A percentile compares a stretch with the other conserved stretches of the same genome.
phyloP scores from a whole-genome alignment of 1,139 yeast genomes.

The Yamadazyma taylorii region DNA sequence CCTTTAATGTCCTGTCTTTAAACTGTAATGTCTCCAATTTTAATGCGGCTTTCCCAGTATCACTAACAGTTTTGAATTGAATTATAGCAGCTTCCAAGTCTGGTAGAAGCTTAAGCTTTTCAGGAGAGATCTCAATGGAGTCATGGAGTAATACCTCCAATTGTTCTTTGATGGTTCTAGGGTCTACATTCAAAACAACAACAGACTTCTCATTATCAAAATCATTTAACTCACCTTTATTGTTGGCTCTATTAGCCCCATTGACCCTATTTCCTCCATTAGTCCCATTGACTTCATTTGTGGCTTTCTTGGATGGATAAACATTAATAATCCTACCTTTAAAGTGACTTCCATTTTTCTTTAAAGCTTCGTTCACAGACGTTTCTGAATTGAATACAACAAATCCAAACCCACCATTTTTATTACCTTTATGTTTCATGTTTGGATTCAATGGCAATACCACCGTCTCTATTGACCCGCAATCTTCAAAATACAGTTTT shows the following conservation, averaged over 20 bases:
- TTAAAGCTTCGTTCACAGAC: constrained; percentile 43
- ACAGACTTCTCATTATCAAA: constrained; percentile 35
- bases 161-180: constrained; percentile 46
- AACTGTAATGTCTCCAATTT: constrained; percentile 43
- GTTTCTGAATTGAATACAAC: constrained; percentile 40
- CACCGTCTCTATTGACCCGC: constrained; percentile 48
- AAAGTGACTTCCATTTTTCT: constrained; percentile 33
- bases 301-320: constrained; percentile 17
- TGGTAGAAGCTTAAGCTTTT: constrained; percentile 36
- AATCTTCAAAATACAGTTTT: constrained; percentile 22
- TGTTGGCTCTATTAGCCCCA: constrained; percentile 16
- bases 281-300: constrained; percentile 35
- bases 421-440: constrained; percentile 26
- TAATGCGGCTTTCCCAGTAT: constrained; percentile 61
- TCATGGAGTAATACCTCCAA: constrained; percentile 31
- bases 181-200: constrained; percentile 46
- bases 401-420: constrained; percentile 59
- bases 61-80: constrained; percentile 44
- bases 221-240: too few species aligned
- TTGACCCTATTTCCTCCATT: constrained; percentile 10
- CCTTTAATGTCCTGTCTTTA: constrained; percentile 32
- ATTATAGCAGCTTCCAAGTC: constrained; percentile 41
- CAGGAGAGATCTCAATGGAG: constrained; percentile 33
- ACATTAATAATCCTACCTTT: constrained; percentile 48
- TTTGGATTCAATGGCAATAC: constrained; percentile 45